These are phyloP conservation scores for Lachnellula subtilissima DNA, from an alignment of 2,329 filamentous ascomycete genomes.

Conservation along the genomic window DNA sequence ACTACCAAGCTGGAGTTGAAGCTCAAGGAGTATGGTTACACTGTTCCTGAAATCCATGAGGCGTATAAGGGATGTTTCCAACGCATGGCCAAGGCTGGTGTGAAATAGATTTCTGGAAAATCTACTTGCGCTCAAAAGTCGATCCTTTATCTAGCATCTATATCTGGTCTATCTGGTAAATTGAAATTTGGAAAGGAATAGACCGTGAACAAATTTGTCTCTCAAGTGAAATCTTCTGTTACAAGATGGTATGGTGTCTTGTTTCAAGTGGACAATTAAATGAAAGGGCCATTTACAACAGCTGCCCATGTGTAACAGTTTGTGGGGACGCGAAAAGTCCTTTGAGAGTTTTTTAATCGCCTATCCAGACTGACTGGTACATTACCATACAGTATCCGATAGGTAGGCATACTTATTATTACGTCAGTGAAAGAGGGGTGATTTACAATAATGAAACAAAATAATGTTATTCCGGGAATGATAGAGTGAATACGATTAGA, in stretches of 20 bases:
- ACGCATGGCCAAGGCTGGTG: constrained; percentile 54
- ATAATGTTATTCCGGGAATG: not conserved
- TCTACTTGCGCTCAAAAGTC: constrained; percentile 11
- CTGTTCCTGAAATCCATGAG: constrained; percentile 57
- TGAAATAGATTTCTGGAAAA: constrained; percentile 37
- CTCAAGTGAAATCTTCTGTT: not conserved
- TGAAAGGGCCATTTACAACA: not conserved
- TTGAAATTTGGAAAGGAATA: constrained; percentile 4
- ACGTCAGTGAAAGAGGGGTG: too few relatives aligned
- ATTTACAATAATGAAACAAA: too few relatives aligned
- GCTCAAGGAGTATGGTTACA: constrained; percentile 53
- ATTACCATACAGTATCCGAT: too few relatives aligned
- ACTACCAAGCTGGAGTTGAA: constrained; percentile 56
- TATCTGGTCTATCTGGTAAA: constrained; percentile 4
- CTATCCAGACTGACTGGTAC: too few relatives aligned
- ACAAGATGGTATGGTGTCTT: too few relatives aligned
- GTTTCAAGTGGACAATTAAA: not conserved
- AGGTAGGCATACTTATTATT: too few relatives aligned
- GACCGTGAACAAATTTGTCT: constrained; percentile 1
- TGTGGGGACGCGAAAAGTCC: too few relatives aligned
- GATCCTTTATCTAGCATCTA: not conserved
- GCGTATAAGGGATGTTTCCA: constrained; percentile 59
- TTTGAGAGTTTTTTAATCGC: too few relatives aligned
- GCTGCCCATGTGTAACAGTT: not conserved
- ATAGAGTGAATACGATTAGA: not conserved